Percentiles rank a stretch among this genome's conserved stretches.
These are phyloP conservation scores for Trichoderma virens DNA, from an alignment of 495 filamentous ascomycete species.

Conservation along the genomic window DNA sequence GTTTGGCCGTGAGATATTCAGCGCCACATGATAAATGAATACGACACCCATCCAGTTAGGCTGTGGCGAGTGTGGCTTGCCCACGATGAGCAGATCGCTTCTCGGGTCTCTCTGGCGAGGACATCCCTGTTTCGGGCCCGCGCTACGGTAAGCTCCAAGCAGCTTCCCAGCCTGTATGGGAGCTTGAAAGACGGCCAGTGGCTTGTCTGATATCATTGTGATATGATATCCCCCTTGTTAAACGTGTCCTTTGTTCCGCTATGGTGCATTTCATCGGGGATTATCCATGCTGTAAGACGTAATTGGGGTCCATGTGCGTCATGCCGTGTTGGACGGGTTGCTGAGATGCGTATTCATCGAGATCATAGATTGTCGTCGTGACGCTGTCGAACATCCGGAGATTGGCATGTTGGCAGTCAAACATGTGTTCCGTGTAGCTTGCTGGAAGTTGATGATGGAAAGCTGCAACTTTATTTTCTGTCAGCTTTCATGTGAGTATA, in stretches of 20 bases:
- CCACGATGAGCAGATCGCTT: background rate
- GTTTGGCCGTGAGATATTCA: background rate
- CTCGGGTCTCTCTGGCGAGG: background rate
- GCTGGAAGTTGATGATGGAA: background rate
- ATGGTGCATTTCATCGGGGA: background rate
- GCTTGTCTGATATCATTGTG: slow-evolving; percentile 9
- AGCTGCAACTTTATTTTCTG: background rate
- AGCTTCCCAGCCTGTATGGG: background rate
- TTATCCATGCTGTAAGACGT: background rate
- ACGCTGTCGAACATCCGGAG: background rate
- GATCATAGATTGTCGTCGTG: background rate
- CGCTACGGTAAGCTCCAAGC: background rate
- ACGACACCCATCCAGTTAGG: background rate
- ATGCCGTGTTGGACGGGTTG: background rate
- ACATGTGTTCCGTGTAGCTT: background rate
- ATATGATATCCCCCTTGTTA: background rate
- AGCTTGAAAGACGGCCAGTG: background rate
- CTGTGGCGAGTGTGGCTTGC: slow-evolving; percentile 8
- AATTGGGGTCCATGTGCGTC: background rate
- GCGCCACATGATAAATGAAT: slow-evolving; percentile 5
- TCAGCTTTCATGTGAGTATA: background rate
- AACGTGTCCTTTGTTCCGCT: background rate
- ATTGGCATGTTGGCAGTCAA: background rate
- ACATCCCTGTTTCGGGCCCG: background rate
- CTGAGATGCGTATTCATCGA: background rate